phyloP scores from a whole-genome alignment of 116 monocot genomes.

The Cymodocea nodosa region DNA sequence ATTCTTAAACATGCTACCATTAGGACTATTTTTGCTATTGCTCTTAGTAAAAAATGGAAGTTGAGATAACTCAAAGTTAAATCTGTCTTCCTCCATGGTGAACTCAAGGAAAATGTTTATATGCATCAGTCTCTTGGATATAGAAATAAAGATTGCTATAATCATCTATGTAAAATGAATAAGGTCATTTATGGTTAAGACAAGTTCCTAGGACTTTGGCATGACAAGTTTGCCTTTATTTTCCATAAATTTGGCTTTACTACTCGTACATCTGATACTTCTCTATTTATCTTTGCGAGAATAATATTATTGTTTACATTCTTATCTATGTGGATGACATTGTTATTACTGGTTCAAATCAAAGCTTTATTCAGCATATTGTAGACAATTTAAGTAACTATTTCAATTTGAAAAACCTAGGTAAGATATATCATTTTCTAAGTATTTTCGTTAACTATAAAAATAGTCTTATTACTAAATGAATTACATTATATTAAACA shows the following conservation, averaged over 20 bases:
- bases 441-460: too few species aligned
- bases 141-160: not conserved
- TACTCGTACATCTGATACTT: not conserved
- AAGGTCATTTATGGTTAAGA: not conserved
- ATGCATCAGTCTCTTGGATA: not conserved
- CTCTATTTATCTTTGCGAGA: not conserved
- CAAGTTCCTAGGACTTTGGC: not conserved
- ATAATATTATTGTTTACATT: not conserved
- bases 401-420: too few species aligned
- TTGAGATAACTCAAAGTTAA: not conserved
- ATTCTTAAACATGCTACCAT: not conserved
- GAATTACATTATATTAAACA: too few species aligned
- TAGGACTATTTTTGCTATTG: not conserved
- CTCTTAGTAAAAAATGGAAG: not conserved
- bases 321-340: not conserved
- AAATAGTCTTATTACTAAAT: too few species aligned
- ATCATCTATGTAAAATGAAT: not conserved
- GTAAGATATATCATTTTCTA: too few species aligned
- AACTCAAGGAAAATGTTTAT: not conserved
- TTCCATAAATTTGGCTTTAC: not conserved
- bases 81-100: not conserved
- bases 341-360: not conserved
- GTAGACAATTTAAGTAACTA: not conserved
- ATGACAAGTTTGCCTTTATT: not conserved
- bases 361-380: not conserved